Base-by-base conservation (phyloP, 768 basidiomycete genomes). In the Dioszegia crocea region DNA sequence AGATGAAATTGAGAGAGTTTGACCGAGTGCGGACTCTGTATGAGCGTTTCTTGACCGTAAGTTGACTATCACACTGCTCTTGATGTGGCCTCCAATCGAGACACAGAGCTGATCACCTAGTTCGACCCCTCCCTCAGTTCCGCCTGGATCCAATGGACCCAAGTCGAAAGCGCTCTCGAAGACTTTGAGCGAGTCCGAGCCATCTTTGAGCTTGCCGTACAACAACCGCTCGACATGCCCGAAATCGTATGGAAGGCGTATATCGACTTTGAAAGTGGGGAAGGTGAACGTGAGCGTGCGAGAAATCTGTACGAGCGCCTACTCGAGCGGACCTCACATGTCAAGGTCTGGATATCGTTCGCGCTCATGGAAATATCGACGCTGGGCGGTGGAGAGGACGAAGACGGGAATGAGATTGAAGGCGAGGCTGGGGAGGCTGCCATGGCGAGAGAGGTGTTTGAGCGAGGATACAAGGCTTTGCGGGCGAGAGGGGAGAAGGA, bases 81-180 rank as follows among this genome's bases (percentile, higher is more conserved):
- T 8, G 21, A 48, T 23, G 26, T 38, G 4, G 31, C 40, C 8
- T 43, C 12, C 19, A 21, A 31, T 8, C 26, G 27, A 36, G 33
- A 33, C 33, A 33, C 8, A 33, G 14, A 3, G 54, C 54, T 56
- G 54, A 47, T 27, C 0, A 17, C 26, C 86, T 43, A 81, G 89
- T 90, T 84, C 73, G 94, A 98, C 75, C 83, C 92, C 0, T 86
- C 89, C 26, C 91, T 94, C 76, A 88, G 90, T 0, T 80, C 89
- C 1, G 89, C 92, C 0, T 98, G 94, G 94, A 94, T 98, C 78
- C 88, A 89, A 76, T 98, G 85, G 76, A 89, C 94, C 24, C 89
- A 94, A 69, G 84, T 96, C 31, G 93, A 98, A 77, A 83, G 84
- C 0, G 86, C 87, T 49, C 82, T 96, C 0, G 87, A 88, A 75